Base-by-base conservation (phyloP, 2,329 filamentous ascomycete species). In the Coleophoma eucalyptorum region DNA sequence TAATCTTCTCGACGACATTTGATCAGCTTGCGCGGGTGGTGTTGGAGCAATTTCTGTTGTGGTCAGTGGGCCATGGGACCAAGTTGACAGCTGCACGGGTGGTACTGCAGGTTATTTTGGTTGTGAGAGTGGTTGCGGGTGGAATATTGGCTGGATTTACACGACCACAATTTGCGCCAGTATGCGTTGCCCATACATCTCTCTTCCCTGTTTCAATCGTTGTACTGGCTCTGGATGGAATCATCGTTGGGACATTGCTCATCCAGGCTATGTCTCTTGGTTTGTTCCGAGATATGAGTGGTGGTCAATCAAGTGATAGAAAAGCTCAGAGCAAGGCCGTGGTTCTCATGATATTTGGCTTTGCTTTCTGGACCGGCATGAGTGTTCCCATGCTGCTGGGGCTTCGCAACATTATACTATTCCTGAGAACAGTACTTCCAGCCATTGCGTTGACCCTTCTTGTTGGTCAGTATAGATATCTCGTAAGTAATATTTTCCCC, bases 11-110 rank as follows among this genome's bases (percentile, higher is more conserved):
- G 19, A 65, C 65, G 13, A 49, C 50, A 8, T 62, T 65, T 44
- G 65, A 68, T 48, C 65, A 68, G 53, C 44, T 63, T 21, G 63
- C 63, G 33, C 57, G 65, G 46, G 56, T 65, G 12, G 52, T 53
- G 33, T 46, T 67, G 19, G 62, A 64, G 51, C 63, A 65, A 33
- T 67, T 65, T 46, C 45, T 68, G n/a, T 47, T 68, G 35, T 68
- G 65, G 65, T 58, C 61, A 5, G 50, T 64, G 35, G 59, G 55
- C 32, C 58, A 64, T 33, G 60, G 57, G 38, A 60, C 53, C 19
- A 64, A 62, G 46, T 49, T 61, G 40, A 61, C 62, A 5, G 46
- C 52, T 8, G 57, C 56, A 46, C 53, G 56, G 46, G 51, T 63
- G 43, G 50, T 63, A 35, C 46, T 67, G 18, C 64, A 66, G 43